Evolutionary conservation across 441 rosid species (phyloP), one percentile per base, ranked within the genome.

Genomic region (Bocquillonia castaneifolia): DNA sequence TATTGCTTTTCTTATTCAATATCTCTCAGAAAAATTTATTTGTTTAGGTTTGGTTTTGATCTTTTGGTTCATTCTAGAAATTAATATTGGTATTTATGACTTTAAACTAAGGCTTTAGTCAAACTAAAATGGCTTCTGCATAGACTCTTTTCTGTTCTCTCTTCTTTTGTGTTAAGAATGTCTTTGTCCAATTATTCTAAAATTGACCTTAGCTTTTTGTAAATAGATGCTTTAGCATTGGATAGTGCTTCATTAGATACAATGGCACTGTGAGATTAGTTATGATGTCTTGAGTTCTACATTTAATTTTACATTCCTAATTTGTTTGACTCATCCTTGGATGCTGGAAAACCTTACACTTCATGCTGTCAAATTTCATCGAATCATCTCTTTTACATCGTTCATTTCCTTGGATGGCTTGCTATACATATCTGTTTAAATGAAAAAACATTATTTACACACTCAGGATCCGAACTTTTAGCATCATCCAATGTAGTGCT

Each of bases 21-120:
- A 72, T 67, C 8, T 18, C 25, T 51, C 37, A 48, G 10, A 18
- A 52, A 68, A n/a, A n/a, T n/a, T n/a, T n/a, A n/a, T 47, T 59
- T 68, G 39, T 64, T 25, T 47, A 25, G 14, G 31, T 53, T 61
- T 50, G 44, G 9, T 52, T 42, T 64, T 51, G 74, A 53, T 70
- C 66, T 57, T 74, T 64, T 51, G 63, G 36, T 39, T 5, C 31
- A 28, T 23, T 14, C 36, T 3, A 42, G 57, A 37, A 36, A 23
- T 17, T 32, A 51, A 63, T 45, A 25, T 37, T 39, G 72, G 52
- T 67, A 50, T 65, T 71, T 66, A 39, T 77, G 52, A 66, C 70
- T 54, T 50, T 20, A 45, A 29, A 39, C n/a, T 3, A 53, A 47
- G 50, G 26, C 47, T 45, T 52, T 26, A 47, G 57, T 67, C 40